Evolutionary conservation across 768 basidiomycete genomes (phyloP).

Genomic region (Pholiota microspora): DNA sequence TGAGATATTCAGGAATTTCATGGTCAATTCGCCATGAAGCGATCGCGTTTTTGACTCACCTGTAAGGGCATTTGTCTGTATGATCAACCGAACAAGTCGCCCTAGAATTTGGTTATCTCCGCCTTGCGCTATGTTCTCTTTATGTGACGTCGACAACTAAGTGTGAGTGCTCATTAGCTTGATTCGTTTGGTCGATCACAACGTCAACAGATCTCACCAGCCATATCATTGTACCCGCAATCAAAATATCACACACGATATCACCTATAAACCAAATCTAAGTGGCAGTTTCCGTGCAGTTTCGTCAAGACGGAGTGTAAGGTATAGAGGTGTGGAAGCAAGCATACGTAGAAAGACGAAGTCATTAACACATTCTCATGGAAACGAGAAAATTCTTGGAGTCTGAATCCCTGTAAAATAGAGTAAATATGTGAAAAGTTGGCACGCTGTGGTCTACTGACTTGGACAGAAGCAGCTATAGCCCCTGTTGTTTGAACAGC

Average conservation of each 20-base stretch:
- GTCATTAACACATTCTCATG: constrained; percentile 2
- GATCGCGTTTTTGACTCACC: background rate
- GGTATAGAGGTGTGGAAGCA: too few species aligned
- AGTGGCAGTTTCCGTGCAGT: too few species aligned
- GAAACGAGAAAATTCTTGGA: constrained; percentile 3
- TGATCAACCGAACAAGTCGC: constrained; percentile 1
- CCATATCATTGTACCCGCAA: constrained; percentile 6
- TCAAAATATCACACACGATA: constrained; percentile 6
- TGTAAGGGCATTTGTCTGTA: constrained; percentile 6
- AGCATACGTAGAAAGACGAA: constrained; percentile 1
- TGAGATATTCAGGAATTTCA: too few species aligned
- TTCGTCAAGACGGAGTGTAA: too few species aligned
- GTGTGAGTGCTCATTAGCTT: background rate
- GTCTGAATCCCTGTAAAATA: constrained; percentile 3
- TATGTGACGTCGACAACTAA: constrained; percentile 5
- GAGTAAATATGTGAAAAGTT: too few species aligned
- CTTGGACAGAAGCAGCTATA: constrained; percentile 5
- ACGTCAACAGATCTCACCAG: constrained; percentile 1
- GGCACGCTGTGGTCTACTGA: too few species aligned
- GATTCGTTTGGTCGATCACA: background rate
- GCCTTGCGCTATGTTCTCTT: constrained; percentile 5
- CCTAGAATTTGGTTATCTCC: constrained; percentile 4
- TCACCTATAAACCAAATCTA: constrained; percentile 8
- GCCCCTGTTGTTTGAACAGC: constrained; percentile 8
- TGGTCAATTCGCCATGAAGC: too few species aligned